phyloP scores from a whole-genome alignment of 306 rosid genomes.

The Medicago arabica region DNA sequence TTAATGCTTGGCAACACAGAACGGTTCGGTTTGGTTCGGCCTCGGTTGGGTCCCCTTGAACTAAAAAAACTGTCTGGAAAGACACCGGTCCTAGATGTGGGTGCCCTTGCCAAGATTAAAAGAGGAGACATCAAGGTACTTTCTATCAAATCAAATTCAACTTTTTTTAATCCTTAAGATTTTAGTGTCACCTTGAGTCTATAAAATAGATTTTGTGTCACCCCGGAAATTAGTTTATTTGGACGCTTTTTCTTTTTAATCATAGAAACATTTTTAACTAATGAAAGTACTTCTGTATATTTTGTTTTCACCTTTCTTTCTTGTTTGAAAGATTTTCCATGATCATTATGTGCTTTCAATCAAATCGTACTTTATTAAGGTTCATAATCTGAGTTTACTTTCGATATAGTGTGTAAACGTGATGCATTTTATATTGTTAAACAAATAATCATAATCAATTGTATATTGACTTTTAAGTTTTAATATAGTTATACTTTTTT shows the following conservation, averaged over 20 bases:
- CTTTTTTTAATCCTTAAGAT: slow-evolving; percentile 16
- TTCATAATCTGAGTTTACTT: not conserved
- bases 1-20: slow-evolving; percentile 76
- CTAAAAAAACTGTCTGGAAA: slow-evolving; percentile 82
- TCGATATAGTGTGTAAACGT: not conserved
- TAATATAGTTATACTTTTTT: too few relatives aligned
- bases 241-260: not conserved
- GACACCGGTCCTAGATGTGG: slow-evolving; percentile 92
- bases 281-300: not conserved
- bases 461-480: too few relatives aligned
- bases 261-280: not conserved
- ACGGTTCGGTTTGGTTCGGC: slow-evolving; percentile 76
- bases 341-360: slow-evolving; percentile 14
- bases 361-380: slow-evolving; percentile 11
- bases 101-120: slow-evolving; percentile 86
- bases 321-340: slow-evolving; percentile 25
- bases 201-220: not conserved
- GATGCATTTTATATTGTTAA: too few relatives aligned
- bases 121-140: slow-evolving; percentile 71
- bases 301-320: too few relatives aligned
- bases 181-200: slow-evolving; percentile 2
- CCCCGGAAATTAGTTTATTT: not conserved
- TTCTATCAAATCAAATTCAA: slow-evolving; percentile 39
- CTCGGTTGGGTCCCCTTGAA: slow-evolving; percentile 73
- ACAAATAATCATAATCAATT: not conserved